phyloP scores from a whole-genome alignment of 1,139 yeast genomes.

The Taphrina flavorubra region DNA sequence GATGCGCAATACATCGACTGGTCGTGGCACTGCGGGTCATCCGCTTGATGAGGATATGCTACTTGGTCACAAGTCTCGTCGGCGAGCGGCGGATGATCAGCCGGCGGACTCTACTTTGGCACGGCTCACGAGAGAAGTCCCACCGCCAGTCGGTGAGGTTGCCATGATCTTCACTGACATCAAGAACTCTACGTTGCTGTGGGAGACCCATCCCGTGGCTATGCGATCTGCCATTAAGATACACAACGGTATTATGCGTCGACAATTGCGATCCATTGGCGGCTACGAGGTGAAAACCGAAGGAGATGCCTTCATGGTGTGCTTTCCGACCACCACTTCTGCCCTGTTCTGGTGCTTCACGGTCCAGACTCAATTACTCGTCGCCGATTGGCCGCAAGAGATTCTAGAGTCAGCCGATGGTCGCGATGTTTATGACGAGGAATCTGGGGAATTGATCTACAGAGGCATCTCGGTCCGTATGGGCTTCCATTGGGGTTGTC shows the following conservation, averaged over 20 bases:
- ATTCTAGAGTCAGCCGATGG: constrained; percentile 86
- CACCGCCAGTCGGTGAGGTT: constrained; percentile 91
- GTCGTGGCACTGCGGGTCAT: constrained; percentile 22
- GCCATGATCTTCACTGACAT: constrained; percentile 98
- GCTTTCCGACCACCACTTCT: constrained; percentile 89
- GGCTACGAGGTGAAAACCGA: constrained; percentile 98
- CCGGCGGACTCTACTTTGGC: constrained; percentile 44
- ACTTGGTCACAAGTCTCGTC: constrained; percentile 32
- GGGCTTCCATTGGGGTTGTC: constrained; percentile 99
- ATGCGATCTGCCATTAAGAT: constrained; percentile 97
- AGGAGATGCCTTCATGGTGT: constrained; percentile 99
- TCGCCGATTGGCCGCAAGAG: constrained; percentile 96
- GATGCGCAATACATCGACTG: constrained; percentile 48
- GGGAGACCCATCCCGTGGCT: constrained; percentile 93
- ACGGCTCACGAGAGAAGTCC: constrained; percentile 61
- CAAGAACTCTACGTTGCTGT: constrained; percentile 85
- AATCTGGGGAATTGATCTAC: constrained; percentile 65
- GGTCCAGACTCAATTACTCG: constrained; percentile 80
- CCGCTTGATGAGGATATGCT: constrained; percentile 35
- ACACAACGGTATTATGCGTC: constrained; percentile 92
- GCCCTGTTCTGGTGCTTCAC: constrained; percentile 94
- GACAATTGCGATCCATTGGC: constrained; percentile 88
- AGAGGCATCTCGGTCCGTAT: constrained; percentile 92
- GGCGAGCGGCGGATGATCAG: constrained; percentile 35
- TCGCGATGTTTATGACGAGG: constrained; percentile 73